These are phyloP conservation scores for Penicillium concentricum DNA, from an alignment of 2,329 filamentous ascomycete genomes.

Conservation along the genomic window DNA sequence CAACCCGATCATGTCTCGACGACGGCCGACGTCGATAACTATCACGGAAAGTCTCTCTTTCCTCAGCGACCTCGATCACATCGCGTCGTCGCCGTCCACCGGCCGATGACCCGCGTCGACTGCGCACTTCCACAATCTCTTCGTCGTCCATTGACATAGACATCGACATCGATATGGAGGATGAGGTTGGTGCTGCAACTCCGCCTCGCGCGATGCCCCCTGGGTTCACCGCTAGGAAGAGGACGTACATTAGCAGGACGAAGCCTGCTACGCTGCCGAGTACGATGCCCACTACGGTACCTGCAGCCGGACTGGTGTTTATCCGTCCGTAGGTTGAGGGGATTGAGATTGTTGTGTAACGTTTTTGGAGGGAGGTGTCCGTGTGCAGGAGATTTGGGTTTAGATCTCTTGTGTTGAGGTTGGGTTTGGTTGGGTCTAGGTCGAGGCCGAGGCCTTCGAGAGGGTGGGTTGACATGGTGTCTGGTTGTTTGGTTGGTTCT, in stretches of 20 bases:
- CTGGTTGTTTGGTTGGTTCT: not conserved
- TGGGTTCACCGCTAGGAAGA: constrained; percentile 53
- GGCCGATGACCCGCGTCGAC: constrained; percentile 15
- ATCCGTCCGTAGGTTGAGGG: constrained; percentile 61
- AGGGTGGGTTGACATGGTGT: not conserved
- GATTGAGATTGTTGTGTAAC: constrained; percentile 49
- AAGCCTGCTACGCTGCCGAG: constrained; percentile 51
- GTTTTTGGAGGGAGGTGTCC: constrained; percentile 17
- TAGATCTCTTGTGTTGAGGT: not conserved
- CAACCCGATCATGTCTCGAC: constrained; percentile 20
- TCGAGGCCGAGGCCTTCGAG: not conserved
- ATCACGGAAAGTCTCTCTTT: constrained; percentile 27
- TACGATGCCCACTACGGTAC: constrained; percentile 60
- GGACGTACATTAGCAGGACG: constrained; percentile 53
- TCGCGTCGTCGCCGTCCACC: constrained; percentile 18
- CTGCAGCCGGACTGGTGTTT: constrained; percentile 53
- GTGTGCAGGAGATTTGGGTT: constrained; percentile 8
- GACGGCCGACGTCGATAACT: constrained; percentile 22
- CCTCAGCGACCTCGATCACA: constrained; percentile 35
- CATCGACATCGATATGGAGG: constrained; percentile 7
- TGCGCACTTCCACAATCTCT: constrained; percentile 26
- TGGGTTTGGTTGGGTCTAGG: constrained; percentile 1
- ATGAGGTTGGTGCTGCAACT: constrained; percentile 10
- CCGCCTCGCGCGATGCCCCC: constrained; percentile 35
- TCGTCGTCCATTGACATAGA: constrained; percentile 27